These are phyloP conservation scores for Immersiporthe knoxdaviesiana DNA, from an alignment of 2,329 filamentous ascomycete species.

Conservation along the genomic window DNA sequence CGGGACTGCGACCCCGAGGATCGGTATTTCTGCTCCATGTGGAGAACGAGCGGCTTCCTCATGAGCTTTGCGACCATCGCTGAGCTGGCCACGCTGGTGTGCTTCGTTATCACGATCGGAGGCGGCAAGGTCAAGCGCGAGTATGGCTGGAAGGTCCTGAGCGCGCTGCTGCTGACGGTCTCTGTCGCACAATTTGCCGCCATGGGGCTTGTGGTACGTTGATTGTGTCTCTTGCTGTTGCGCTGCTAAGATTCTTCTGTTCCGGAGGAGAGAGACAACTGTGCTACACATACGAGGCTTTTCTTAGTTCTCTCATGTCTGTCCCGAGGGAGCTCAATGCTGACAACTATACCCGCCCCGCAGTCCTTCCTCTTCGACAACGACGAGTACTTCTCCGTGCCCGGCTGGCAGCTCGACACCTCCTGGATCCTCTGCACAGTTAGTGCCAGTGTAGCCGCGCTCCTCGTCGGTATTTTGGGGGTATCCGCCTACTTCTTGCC, in stretches of 20 bases:
- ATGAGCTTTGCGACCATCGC: constrained; percentile 81
- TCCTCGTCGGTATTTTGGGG: constrained; percentile 62
- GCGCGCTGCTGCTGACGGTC: constrained; percentile 65
- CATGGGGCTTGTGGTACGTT: constrained; percentile 81
- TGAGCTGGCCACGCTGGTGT: constrained; percentile 78
- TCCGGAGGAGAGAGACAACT: not conserved
- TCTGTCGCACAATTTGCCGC: constrained; percentile 72
- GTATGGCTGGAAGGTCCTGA: constrained; percentile 79
- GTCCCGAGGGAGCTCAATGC: not conserved
- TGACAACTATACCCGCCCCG: not conserved
- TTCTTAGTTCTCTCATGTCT: not conserved
- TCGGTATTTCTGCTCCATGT: constrained; percentile 86
- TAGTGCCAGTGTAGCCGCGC: constrained; percentile 56
- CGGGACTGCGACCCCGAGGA: constrained; percentile 67
- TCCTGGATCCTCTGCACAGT: constrained; percentile 74
- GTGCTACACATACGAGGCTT: constrained; percentile 16
- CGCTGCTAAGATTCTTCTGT: not conserved
- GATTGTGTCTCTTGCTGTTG: not conserved
- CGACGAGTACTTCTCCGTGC: constrained; percentile 78
- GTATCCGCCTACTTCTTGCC: constrained; percentile 72
- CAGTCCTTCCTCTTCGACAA: constrained; percentile 84
- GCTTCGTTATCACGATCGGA: constrained; percentile 74
- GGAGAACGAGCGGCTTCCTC: constrained; percentile 85
- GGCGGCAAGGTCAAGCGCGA: constrained; percentile 82
- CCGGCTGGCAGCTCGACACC: constrained; percentile 78